phyloP scores from a whole-genome alignment of 2,329 filamentous ascomycete genomes.

The Aspergillus tanneri region DNA sequence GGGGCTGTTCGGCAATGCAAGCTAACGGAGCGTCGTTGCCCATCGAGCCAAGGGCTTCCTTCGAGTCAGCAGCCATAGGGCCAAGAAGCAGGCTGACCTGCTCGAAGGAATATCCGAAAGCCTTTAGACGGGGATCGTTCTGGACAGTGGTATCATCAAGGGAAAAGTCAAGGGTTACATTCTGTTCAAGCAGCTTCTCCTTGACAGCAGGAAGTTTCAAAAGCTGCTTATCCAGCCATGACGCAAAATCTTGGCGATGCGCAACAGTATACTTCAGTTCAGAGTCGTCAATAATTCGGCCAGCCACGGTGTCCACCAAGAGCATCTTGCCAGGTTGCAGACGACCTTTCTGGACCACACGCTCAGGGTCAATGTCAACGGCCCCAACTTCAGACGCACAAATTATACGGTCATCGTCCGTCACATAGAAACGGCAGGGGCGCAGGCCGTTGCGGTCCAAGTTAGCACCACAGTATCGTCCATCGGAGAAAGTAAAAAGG shows the following conservation, averaged over 20 bases:
- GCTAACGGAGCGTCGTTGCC: slow-evolving; percentile 93
- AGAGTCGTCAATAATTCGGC: slow-evolving; percentile 89
- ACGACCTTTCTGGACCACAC: slow-evolving; percentile 86
- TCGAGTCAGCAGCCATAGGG: slow-evolving; percentile 95
- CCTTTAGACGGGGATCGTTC: slow-evolving; percentile 77
- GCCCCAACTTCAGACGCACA: slow-evolving; percentile 96
- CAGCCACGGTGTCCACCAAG: slow-evolving; percentile 84
- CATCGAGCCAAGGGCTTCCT: slow-evolving; percentile 96
- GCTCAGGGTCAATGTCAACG: slow-evolving; percentile 85
- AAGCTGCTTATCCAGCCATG: slow-evolving; percentile 84
- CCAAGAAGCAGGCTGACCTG: slow-evolving; percentile 88
- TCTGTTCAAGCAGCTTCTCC: slow-evolving; percentile 56
- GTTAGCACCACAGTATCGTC: slow-evolving; percentile 94
- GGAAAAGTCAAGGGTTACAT: slow-evolving; percentile 63
- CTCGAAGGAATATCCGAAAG: slow-evolving; percentile 93
- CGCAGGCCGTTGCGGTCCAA: slow-evolving; percentile 92
- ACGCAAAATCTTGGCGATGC: slow-evolving; percentile 80
- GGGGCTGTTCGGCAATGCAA: slow-evolving; percentile 84
- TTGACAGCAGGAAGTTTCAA: slow-evolving; percentile 76
- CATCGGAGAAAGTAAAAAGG: slow-evolving; percentile 95
- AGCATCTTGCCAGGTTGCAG: slow-evolving; percentile 95
- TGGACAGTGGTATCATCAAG: slow-evolving; percentile 71
- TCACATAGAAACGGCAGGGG: slow-evolving; percentile 94
- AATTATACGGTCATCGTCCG: slow-evolving; percentile 94
- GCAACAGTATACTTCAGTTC: slow-evolving; percentile 88